Conservation (phyloP, 2,329 filamentous ascomycete genomes). For the Colletotrichum orchidophilum region DNA sequence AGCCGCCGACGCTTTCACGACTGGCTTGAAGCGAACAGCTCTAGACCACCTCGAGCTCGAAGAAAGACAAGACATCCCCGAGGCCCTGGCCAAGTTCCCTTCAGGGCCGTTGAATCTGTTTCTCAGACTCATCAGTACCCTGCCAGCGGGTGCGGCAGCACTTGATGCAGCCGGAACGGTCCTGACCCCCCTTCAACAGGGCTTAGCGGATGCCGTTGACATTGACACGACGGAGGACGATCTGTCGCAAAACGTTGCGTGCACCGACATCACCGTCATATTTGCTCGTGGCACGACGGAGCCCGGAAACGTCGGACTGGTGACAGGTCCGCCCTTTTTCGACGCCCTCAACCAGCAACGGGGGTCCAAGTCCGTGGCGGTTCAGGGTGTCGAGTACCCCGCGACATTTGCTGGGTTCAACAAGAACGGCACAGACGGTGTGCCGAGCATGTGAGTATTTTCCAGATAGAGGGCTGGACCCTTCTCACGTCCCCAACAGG, state of each 20-base stretch:
- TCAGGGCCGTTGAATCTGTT: slow-evolving; percentile 22
- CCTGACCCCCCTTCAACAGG: slow-evolving; percentile 27
- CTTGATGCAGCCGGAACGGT: slow-evolving; percentile 15
- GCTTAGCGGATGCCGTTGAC: slow-evolving; percentile 27
- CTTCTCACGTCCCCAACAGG: neutral
- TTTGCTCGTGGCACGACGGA: slow-evolving; percentile 45
- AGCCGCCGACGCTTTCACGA: neutral
- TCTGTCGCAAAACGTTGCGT: slow-evolving; percentile 33
- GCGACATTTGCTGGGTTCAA: slow-evolving; percentile 41
- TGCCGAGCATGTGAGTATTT: slow-evolving; percentile 38
- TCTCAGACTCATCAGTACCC: slow-evolving; percentile 21
- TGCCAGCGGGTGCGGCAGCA: slow-evolving; percentile 18
- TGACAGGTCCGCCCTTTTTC: slow-evolving; percentile 40
- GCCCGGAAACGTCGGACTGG: slow-evolving; percentile 39
- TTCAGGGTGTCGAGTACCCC: slow-evolving; percentile 41
- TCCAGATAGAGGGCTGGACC: neutral
- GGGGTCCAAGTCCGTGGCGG: slow-evolving; percentile 29
- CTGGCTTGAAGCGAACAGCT: neutral
- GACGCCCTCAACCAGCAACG: slow-evolving; percentile 33
- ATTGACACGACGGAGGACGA: slow-evolving; percentile 28
- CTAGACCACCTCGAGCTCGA: neutral
- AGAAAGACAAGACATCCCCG: slow-evolving; percentile 16
- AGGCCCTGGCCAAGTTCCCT: slow-evolving; percentile 16
- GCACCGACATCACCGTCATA: slow-evolving; percentile 41
- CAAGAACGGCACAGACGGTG: slow-evolving; percentile 34